Evolutionary conservation across 2,329 filamentous ascomycete species (phyloP), one percentile per base, ranked within the genome.

Genomic region (Talaromyces sp.): DNA sequence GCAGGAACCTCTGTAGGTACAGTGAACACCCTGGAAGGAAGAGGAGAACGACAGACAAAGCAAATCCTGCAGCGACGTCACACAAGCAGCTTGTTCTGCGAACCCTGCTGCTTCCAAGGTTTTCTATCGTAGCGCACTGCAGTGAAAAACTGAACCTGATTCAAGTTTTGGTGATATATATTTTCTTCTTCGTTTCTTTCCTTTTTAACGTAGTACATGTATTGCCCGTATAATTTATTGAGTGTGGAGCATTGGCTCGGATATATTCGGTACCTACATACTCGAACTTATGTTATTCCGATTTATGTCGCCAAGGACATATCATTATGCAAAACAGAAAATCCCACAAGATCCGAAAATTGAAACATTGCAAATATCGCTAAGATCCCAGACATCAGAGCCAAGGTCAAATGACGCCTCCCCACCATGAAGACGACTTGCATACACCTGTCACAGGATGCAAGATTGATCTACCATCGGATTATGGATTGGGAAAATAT

Each of bases 401-500:
- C 16, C 27, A 17, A 17, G 3, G 32, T 37, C 44, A 47, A 37
- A 39, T 47, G 32, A 47, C 19, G n/a, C n/a, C 40, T 29, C 24
- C 44, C 44, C 32, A 32, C 24, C 24, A 16, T 20, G n/a, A 39
- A 14, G 29, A 35, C 30, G 19, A 46, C 29, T 24, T 33, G 35
- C 32, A 37, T 17, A 27, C 35, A 20, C 19, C 44, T 16, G n/a
- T 29, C 33, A 47, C n/a, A 39, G 41, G 24, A 39, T 40, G 51
- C 35, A 42, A 51, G 48, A 48, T 52, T 24, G 46, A 49, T 45
- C 52, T 55, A 30, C 24, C 36, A 57, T 52, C 47, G 17, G 19
- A 52, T 48, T 42, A 47, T 45, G 37, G 10, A 33, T 55, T 45
- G 33, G 9, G 13, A 39, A 16, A n/a, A n/a, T n/a, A n/a, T n/a